Base-by-base conservation (phyloP, 1,284 basidiomycete species). In the Hortiboletus rubellus region DNA sequence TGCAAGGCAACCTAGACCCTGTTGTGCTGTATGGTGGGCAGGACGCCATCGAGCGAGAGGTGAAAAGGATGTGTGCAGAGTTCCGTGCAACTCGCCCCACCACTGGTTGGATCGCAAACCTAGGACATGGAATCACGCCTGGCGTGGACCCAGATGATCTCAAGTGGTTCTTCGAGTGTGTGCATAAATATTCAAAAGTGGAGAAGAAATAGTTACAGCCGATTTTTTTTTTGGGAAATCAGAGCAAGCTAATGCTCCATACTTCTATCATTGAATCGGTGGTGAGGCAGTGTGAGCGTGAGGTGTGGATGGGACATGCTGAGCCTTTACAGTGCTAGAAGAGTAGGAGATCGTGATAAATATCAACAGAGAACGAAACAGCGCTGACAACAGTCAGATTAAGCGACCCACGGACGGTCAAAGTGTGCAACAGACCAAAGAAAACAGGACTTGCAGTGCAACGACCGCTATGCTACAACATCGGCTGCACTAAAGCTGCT, bases 81-180 rank as follows among this genome's bases (percentile, higher is more conserved):
- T 98, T 98, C 77, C 82, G 83, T 44, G 71, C 74, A 12, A 79
- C 75, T 58, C 82, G 82, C 7, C 76, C 80, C 46, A 62, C 77
- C 11, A 80, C 80, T 51, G 89, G 85, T 8, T 97, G 94, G 93
- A 98, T 99, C 68, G 92, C 92, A 30, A 99, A 99, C 75, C 77
- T 99, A 36, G 97, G 97, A 2, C 97, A 99, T 73, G 96, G 96
- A 5, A 97, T 99, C 65, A 96, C 93, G 11, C 94, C 94, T n/a
- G 89, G 86, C n/a, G 94, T 97, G 18, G 87, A 96, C 71, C 91
- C 94, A 34, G 93, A 96, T 58, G 92, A 96, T 73, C 79, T 96
- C 74, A 79, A 82, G 52, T 96, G 87, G 84, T 96, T 96, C 79
- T 84, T 96, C 61, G 84, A 96, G 74, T 94, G 93, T 68, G 85